Evolutionary conservation across 768 basidiomycete genomes (phyloP).

Genomic region (Rhizopogon roseolus): DNA sequence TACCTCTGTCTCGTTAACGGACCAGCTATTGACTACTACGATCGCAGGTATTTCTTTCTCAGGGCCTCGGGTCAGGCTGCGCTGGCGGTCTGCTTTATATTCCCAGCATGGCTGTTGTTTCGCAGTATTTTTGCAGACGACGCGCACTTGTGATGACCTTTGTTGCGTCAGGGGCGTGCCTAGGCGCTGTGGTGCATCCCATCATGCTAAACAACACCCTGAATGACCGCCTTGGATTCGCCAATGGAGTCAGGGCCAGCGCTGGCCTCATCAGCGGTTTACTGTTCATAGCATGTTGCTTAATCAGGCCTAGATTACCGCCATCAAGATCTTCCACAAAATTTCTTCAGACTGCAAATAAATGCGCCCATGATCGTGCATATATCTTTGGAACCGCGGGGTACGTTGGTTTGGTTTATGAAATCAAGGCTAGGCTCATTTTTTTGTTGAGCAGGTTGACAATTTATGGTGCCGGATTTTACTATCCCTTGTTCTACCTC

Average conservation of each 20-base stretch:
- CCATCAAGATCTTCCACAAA: constrained; percentile 24
- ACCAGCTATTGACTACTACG: not conserved
- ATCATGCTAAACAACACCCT: constrained; percentile 53
- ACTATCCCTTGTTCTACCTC: constrained; percentile 56
- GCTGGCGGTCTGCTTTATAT: constrained; percentile 45
- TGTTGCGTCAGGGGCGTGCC: constrained; percentile 49
- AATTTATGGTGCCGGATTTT: constrained; percentile 38
- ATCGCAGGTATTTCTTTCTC: constrained; percentile 44
- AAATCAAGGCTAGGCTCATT: not conserved
- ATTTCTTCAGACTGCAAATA: constrained; percentile 18
- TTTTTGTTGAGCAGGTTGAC: constrained; percentile 12
- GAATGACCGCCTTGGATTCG: constrained; percentile 42
- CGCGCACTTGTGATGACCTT: constrained; percentile 51
- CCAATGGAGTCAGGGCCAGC: constrained; percentile 35
- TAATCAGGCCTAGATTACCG: constrained; percentile 35
- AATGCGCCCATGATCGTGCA: constrained; percentile 17
- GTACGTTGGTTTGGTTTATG: constrained; percentile 4
- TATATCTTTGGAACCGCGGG: constrained; percentile 25
- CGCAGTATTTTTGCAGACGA: constrained; percentile 47
- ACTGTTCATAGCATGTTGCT: constrained; percentile 33
- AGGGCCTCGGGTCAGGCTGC: constrained; percentile 47
- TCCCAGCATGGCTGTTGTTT: constrained; percentile 42
- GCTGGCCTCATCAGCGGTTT: constrained; percentile 35
- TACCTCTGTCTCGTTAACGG: no score
- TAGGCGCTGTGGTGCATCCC: constrained; percentile 58